These are phyloP conservation scores for Phanerochaete sordida DNA, from an alignment of 768 basidiomycete species.

Conservation along the genomic window DNA sequence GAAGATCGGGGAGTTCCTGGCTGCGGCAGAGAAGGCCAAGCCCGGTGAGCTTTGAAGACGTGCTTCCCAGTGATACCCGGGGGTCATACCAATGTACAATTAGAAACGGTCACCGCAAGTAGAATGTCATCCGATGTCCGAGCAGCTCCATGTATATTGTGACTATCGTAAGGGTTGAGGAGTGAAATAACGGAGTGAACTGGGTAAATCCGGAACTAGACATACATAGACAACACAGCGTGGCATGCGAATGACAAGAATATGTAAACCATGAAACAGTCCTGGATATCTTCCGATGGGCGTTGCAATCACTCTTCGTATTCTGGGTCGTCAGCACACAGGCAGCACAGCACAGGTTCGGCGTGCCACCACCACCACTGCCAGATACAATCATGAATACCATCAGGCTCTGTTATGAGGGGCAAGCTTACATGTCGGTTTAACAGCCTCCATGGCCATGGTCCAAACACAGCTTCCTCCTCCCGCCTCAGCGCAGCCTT, in stretches of 20 bases:
- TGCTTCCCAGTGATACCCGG: not conserved
- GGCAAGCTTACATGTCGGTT: slow-evolving; percentile 58
- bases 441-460: slow-evolving; percentile 65
- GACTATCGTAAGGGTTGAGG: no score
- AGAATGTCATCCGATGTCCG: not conserved
- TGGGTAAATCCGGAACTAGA: not conserved
- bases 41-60: not conserved
- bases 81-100: not conserved
- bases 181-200: no score
- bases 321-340: slow-evolving; percentile 50
- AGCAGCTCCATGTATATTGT: no score
- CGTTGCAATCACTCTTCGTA: slow-evolving; percentile 35
- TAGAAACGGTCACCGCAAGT: not conserved
- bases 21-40: not conserved
- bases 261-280: not conserved
- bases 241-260: not conserved
- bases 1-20: not conserved
- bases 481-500: slow-evolving; percentile 40
- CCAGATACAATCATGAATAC: not conserved
- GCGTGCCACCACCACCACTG: slow-evolving; percentile 89
- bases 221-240: not conserved
- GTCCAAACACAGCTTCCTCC: slow-evolving; percentile 56
- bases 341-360: slow-evolving; percentile 61
- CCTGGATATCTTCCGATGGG: slow-evolving; percentile 2
- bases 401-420: not conserved